phyloP scores from a whole-genome alignment of 2,329 filamentous ascomycete genomes.

The Cytospora chrysosperma region DNA sequence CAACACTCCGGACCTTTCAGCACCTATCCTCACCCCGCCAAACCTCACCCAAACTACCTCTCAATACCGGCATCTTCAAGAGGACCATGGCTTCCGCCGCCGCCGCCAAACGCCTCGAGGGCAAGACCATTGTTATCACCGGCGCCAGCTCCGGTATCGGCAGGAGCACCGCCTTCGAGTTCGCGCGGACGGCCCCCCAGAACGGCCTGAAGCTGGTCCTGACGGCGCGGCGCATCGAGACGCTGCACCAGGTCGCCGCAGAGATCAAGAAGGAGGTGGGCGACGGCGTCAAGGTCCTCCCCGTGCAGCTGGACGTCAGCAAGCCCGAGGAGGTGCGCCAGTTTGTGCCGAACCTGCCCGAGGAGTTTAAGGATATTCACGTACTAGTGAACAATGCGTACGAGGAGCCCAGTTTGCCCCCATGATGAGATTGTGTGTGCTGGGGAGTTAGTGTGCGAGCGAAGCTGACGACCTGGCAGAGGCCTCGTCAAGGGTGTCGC shows the following conservation, averaged over 20 bases:
- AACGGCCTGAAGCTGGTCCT: conserved; percentile 79
- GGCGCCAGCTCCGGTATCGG: conserved; percentile 95
- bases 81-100: conserved; percentile 57
- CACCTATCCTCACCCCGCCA: conserved; percentile 10
- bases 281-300: conserved; percentile 75
- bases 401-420: conserved; percentile 38
- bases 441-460: not conserved
- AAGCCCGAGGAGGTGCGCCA: conserved; percentile 69
- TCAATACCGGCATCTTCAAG: conserved; percentile 1
- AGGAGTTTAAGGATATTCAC: conserved; percentile 81
- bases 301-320: conserved; percentile 85
- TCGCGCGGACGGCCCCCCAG: conserved; percentile 79
- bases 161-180: conserved; percentile 79
- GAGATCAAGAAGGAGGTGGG: conserved; percentile 77
- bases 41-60: not conserved
- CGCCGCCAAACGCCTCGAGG: conserved; percentile 78
- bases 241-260: conserved; percentile 70
- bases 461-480: conserved; percentile 41
- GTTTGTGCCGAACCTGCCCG: conserved; percentile 73
- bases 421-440: not conserved
- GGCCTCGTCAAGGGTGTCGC: conserved; percentile 88
- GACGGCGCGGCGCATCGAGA: conserved; percentile 82
- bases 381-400: conserved; percentile 96
- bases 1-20: conserved; percentile 15
- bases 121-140: conserved; percentile 90